A percentile compares a stretch with the other conserved stretches of the same genome.
Evolutionary conservation across 148 eudicot genomes (phyloP).

Genomic region (Chenopodium formosanum): DNA sequence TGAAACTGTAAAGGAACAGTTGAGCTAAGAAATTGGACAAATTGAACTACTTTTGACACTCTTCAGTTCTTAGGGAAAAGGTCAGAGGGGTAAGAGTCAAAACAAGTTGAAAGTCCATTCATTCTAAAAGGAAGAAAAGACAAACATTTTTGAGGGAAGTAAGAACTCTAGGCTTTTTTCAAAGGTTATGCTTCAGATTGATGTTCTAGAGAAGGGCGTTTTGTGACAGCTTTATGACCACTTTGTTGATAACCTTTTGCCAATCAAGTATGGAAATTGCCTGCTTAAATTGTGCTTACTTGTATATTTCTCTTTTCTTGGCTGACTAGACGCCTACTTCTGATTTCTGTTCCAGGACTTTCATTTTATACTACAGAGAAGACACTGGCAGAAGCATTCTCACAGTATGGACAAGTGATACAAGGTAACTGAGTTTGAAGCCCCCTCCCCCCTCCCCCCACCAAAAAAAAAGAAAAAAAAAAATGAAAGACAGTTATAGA

Average conservation of each 20-base stretch:
- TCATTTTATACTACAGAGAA: conserved; percentile 72
- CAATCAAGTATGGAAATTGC: not conserved
- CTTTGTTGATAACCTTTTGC: not conserved
- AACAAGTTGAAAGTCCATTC: not conserved
- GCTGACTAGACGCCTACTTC: not conserved
- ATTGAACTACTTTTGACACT: not conserved
- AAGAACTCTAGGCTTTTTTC: not conserved
- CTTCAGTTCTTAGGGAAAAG: not conserved
- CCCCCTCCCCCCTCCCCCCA: not conserved
- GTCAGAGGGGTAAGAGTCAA: not conserved
- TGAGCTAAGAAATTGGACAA: not conserved
- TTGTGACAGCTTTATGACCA: too few relatives aligned
- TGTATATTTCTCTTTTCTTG: not conserved
- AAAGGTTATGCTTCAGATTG: too few relatives aligned
- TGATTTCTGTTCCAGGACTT: conserved; percentile 46
- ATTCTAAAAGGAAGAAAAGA: not conserved
- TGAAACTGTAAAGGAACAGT: not conserved
- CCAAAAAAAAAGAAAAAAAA: too few relatives aligned
- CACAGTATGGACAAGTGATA: conserved; percentile 71
- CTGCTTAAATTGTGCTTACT: not conserved
- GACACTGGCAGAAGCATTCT: conserved; percentile 68
- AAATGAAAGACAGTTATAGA: too few relatives aligned
- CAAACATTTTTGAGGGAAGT: not conserved
- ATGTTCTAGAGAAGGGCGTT: not conserved
- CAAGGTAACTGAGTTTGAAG: conserved; percentile 36